A percentile compares a stretch with the other conserved stretches of the same genome.
Evolutionary conservation across 148 eudicot species (phyloP).

Genomic region (Fagopyrum esculentum): DNA sequence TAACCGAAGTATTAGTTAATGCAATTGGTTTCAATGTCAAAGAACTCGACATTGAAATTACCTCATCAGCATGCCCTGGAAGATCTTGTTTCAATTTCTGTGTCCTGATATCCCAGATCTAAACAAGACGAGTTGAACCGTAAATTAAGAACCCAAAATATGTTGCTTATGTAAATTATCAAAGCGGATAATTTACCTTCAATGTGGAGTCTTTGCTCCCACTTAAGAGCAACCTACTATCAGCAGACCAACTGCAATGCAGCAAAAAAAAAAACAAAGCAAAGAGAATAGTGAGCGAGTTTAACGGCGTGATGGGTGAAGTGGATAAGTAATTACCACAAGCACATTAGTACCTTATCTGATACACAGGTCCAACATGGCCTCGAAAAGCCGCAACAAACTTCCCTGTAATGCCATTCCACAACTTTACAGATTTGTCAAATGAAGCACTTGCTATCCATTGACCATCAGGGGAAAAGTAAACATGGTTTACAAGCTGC

Average conservation of each 20-base stretch:
- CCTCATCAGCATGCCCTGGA: constrained; percentile 98
- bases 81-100: constrained; percentile 88
- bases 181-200: constrained; percentile 36
- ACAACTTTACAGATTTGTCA: constrained; percentile 88
- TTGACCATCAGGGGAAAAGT: constrained; percentile 94
- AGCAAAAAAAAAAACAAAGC: not conserved
- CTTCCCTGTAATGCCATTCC: constrained; percentile 88
- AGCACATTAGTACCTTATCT: constrained; percentile 53
- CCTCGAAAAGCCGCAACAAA: constrained; percentile 86
- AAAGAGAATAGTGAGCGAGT: not conserved
- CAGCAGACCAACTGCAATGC: constrained; percentile 90
- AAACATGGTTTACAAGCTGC: constrained; percentile 93
- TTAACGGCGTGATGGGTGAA: not conserved
- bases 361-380: constrained; percentile 98
- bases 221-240: constrained; percentile 83
- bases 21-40: not conserved
- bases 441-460: constrained; percentile 99
- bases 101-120: constrained; percentile 93
- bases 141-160: not conserved
- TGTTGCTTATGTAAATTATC: not conserved
- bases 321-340: not conserved
- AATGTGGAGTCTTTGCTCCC: constrained; percentile 96
- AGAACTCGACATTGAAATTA: constrained; percentile 13
- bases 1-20: not conserved
- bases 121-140: not conserved